Evolutionary conservation across 2,329 filamentous ascomycete genomes (phyloP).

Genomic region (Domatiomyces catenatus): DNA sequence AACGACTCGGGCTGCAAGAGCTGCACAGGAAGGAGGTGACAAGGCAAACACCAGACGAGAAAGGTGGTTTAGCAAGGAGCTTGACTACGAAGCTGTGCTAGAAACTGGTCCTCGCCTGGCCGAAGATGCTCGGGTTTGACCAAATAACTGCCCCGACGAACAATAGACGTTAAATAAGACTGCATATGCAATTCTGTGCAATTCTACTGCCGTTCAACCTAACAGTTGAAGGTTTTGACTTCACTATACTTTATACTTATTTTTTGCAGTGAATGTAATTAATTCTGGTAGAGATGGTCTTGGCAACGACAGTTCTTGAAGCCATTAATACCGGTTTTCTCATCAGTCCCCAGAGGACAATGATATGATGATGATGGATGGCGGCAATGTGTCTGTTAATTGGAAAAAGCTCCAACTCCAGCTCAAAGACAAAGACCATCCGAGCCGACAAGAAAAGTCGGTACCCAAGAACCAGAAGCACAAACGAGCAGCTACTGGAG

Average conservation of each 20-base stretch:
- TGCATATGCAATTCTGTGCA: too few relatives aligned
- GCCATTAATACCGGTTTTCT: neutral
- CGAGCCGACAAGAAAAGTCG: neutral
- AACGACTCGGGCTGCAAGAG: constrained; percentile 59
- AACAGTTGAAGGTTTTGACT: too few relatives aligned
- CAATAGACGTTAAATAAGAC: too few relatives aligned
- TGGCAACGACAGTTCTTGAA: too few relatives aligned
- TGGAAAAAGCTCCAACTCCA: constrained; percentile 36
- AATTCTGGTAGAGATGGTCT: too few relatives aligned
- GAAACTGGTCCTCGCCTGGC: constrained; percentile 41
- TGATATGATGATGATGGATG: constrained; percentile 21
- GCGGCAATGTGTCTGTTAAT: constrained; percentile 32
- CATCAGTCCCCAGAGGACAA: neutral
- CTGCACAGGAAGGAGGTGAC: constrained; percentile 60
- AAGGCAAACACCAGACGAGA: constrained; percentile 53
- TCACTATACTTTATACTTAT: too few relatives aligned
- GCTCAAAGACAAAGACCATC: constrained; percentile 25
- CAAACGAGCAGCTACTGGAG: neutral
- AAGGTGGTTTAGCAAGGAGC: constrained; percentile 50
- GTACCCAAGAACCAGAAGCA: neutral
- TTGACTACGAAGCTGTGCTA: constrained; percentile 49
- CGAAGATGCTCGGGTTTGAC: constrained; percentile 7
- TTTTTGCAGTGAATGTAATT: too few relatives aligned
- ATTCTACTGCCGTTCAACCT: too few relatives aligned
- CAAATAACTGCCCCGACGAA: neutral